Evolutionary conservation across 257 asterid species (phyloP), one percentile per base, ranked within the genome.

Genomic region (Solanum chmielewskii): DNA sequence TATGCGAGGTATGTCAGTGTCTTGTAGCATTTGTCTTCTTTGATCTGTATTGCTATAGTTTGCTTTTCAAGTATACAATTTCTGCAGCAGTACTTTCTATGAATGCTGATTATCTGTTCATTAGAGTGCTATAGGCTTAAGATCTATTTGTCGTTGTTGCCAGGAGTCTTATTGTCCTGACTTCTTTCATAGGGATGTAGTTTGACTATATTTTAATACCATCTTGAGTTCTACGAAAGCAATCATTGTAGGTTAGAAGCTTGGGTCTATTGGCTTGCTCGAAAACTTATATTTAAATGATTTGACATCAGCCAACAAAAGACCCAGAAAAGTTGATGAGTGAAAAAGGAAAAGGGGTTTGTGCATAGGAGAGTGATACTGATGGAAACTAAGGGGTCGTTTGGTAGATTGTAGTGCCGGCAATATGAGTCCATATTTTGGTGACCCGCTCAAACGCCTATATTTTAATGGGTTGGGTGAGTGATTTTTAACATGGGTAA

Each of bases 1-100:
- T 94, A 84, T 70, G 99, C 99, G 88, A 97, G 99, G 99, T 97
- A 91, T 45, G 11, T 35, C 21, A 20, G 42, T 47, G 29, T 59
- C 44, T 18, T 80, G 42, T 29, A 44, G 11, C 41, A 47, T 80
- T 29, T 27, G 13, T 80, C 84, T 27, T 80, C 68, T 80, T 47
- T 47, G 44, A 25, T 80, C 20, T 80, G 85, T 29, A 29, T 20
- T 47, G 66, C 44, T 27, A 18, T 29, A 29, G 68, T 49, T 80
- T 29, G 27, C 25, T 45, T 16, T 47, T 29, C 15, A 77, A 77
- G 9, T 44, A 25, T 29, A 80, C 25, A 80, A 18, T 80, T 47
- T 80, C 66, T 80, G 85, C 66, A 45, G 25, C 21, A 74, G 49
- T 74, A 74, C 81, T 37, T 80, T 80, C 41, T 80, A 10, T 15